Percentiles rank a stretch among this genome's conserved stretches.
Conservation (phyloP, 768 basidiomycete species). For the Kwoniella sp. region DNA sequence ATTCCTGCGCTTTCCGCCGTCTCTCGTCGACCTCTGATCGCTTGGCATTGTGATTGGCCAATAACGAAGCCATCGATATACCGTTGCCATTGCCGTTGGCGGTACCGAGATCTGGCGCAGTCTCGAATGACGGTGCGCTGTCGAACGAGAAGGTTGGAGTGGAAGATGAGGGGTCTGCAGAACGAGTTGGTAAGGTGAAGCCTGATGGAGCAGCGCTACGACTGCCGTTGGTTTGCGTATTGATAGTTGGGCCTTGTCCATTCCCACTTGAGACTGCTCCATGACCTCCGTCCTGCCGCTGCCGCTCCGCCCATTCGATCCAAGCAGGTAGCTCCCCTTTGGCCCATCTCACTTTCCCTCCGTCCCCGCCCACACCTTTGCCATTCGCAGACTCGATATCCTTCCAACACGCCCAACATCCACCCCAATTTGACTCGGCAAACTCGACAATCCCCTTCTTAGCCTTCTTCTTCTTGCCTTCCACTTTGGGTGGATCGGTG, state of each 20-base stretch:
- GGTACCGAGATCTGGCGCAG: conserved; percentile 34
- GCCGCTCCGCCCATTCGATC: conserved; percentile 45
- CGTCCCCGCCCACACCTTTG: conserved; percentile 27
- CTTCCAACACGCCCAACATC: conserved; percentile 52
- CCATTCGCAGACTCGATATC: conserved; percentile 28
- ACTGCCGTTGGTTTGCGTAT: conserved; percentile 9
- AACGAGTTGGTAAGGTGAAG: conserved; percentile 3
- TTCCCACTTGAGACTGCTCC: conserved; percentile 4
- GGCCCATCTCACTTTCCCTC: conserved; percentile 48
- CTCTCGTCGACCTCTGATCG: conserved; percentile 10
- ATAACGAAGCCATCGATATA: conserved; percentile 39
- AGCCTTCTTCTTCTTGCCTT: conserved; percentile 35
- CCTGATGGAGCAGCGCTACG: neutral
- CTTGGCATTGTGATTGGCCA: conserved; percentile 26
- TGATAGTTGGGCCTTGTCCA: neutral
- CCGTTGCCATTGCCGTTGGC: neutral
- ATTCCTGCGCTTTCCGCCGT: conserved; percentile 31
- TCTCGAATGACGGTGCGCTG: conserved; percentile 25
- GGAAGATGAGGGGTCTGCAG: neutral
- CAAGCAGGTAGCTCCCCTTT: conserved; percentile 38
- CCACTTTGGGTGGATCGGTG: conserved; percentile 23
- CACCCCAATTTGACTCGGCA: conserved; percentile 48
- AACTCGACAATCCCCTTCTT: conserved; percentile 49
- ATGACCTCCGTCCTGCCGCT: conserved; percentile 3
- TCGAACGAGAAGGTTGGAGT: neutral